These are phyloP conservation scores for Cercophora samala DNA, from an alignment of 495 filamentous ascomycete species.

Conservation along the genomic window DNA sequence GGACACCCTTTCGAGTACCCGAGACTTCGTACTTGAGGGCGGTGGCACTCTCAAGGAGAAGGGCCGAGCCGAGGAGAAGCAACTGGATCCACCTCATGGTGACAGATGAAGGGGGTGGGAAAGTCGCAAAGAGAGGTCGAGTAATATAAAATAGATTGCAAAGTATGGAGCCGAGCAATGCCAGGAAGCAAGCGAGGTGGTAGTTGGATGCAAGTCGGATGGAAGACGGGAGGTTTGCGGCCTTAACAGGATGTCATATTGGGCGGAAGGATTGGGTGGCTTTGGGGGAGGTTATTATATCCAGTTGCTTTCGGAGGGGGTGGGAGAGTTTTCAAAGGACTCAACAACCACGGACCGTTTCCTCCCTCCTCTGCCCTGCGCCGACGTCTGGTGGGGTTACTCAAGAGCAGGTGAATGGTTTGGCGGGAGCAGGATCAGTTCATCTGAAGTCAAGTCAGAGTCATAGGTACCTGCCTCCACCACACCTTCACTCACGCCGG, in stretches of 20 bases:
- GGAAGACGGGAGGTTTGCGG: constrained; percentile 1
- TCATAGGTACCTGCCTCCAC: constrained; percentile 1
- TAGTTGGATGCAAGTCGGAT: not conserved
- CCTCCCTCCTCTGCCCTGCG: not conserved
- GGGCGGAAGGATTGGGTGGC: constrained; percentile 9
- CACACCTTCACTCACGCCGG: not conserved
- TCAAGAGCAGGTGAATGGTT: not conserved
- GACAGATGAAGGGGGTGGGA: not conserved
- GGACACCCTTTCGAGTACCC: constrained; percentile 28
- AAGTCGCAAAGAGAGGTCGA: not conserved
- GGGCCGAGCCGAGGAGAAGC: constrained; percentile 18
- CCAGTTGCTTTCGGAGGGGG: not conserved
- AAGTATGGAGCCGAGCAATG: not conserved
- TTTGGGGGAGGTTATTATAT: constrained; percentile 9
- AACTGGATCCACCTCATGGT: constrained; percentile 20
- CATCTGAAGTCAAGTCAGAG: constrained; percentile 5
- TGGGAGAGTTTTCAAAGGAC: not conserved
- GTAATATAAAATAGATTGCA: constrained; percentile 13
- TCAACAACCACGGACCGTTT: not conserved
- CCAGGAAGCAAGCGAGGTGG: constrained; percentile 3
- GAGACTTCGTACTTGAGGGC: constrained; percentile 25
- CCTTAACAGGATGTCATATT: not conserved
- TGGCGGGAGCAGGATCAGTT: constrained; percentile 13
- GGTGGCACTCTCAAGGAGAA: constrained; percentile 17
- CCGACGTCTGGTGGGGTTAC: constrained; percentile 3